Percentiles rank a stretch among this genome's conserved stretches.
phyloP scores from a whole-genome alignment of 352 stramenopile species.

The Globisporangium canariense region DNA sequence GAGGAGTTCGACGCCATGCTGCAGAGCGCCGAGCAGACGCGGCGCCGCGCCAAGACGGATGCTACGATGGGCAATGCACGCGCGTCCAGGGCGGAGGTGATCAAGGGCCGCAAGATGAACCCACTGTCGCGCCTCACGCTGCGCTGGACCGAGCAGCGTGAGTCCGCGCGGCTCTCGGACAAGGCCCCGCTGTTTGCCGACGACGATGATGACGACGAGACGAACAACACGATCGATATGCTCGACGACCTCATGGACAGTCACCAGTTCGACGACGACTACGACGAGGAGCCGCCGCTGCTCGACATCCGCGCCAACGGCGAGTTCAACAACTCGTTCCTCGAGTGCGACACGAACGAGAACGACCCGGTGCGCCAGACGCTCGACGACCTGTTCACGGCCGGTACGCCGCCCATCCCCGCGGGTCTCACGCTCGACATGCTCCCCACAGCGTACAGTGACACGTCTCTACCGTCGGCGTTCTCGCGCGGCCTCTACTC shows the following conservation, averaged over 20 bases:
- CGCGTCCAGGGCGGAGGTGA: conserved; percentile 12
- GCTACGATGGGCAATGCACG: conserved; percentile 27
- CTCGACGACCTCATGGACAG: conserved; percentile 19
- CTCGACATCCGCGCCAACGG: conserved; percentile 21
- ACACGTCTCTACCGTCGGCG: conserved; percentile 34
- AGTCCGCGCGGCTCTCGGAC: conserved; percentile 11
- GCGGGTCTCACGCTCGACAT: conserved; percentile 45
- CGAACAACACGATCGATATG: conserved; percentile 10
- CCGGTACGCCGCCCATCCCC: conserved; percentile 46
- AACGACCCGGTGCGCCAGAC: conserved; percentile 41
- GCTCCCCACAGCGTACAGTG: conserved; percentile 37
- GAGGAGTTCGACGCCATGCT: conserved; percentile 34
- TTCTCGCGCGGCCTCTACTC: conserved; percentile 5
- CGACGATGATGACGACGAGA: conserved; percentile 3
- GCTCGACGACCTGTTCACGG: conserved; percentile 41
- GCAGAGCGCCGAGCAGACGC: conserved; percentile 32
- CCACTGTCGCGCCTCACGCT: conserved; percentile 49
- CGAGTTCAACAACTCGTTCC: conserved; percentile 41
- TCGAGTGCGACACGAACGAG: conserved; percentile 48
- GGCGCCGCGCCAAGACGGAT: conserved; percentile 41
- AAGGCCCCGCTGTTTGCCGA: not conserved
- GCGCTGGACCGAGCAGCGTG: conserved; percentile 24
- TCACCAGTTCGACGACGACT: conserved; percentile 11
- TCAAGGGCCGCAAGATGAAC: conserved; percentile 36
- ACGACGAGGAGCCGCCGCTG: conserved; percentile 20